Percentiles rank a stretch among this genome's conserved stretches.
These are phyloP conservation scores for Saccharomycopsis vini DNA, from an alignment of 805 yeast genomes.

Conservation along the genomic window DNA sequence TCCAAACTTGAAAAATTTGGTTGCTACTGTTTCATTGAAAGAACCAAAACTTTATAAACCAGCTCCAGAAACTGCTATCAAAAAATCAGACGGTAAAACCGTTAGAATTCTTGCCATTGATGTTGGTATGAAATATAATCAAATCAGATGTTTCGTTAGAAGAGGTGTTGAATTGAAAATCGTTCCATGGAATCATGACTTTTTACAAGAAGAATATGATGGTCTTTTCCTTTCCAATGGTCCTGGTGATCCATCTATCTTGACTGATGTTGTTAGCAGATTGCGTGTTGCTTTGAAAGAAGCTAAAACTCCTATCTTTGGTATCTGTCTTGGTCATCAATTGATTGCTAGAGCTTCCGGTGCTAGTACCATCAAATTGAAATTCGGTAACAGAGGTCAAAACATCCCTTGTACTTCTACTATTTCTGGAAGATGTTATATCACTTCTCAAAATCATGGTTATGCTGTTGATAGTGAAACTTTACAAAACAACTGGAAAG, in stretches of 20 bases:
- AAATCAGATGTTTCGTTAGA: slow-evolving; percentile 90
- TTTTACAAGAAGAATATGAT: slow-evolving; percentile 72
- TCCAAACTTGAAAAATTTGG: slow-evolving; percentile 87
- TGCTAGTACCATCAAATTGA: slow-evolving; percentile 83
- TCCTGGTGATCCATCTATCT: slow-evolving; percentile 96
- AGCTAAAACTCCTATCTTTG: slow-evolving; percentile 83
- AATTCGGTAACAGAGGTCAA: slow-evolving; percentile 99
- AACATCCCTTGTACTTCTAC: slow-evolving; percentile 91
- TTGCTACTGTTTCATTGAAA: slow-evolving; percentile 77
- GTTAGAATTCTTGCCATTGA: slow-evolving; percentile 85
- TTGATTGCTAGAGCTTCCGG: slow-evolving; percentile 92
- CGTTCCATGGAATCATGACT: slow-evolving; percentile 93
- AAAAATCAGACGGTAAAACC: slow-evolving; percentile 56
- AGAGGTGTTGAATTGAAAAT: slow-evolving; percentile 95
- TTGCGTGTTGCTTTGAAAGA: slow-evolving; percentile 49
- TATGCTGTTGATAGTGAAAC: slow-evolving; percentile 86
- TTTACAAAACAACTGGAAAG: slow-evolving; percentile 77
- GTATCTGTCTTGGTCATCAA: slow-evolving; percentile 98
- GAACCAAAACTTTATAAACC: slow-evolving; percentile 75
- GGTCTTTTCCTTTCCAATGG: slow-evolving; percentile 96
- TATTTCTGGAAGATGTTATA: slow-evolving; percentile 91
- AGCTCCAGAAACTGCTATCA: slow-evolving; percentile 38
- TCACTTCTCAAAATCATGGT: slow-evolving; percentile 98
- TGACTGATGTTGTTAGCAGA: slow-evolving; percentile 57
- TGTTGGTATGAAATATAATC: slow-evolving; percentile 97